These are phyloP conservation scores for Phylloporus arenicola DNA, from an alignment of 768 basidiomycete species.

Conservation along the genomic window DNA sequence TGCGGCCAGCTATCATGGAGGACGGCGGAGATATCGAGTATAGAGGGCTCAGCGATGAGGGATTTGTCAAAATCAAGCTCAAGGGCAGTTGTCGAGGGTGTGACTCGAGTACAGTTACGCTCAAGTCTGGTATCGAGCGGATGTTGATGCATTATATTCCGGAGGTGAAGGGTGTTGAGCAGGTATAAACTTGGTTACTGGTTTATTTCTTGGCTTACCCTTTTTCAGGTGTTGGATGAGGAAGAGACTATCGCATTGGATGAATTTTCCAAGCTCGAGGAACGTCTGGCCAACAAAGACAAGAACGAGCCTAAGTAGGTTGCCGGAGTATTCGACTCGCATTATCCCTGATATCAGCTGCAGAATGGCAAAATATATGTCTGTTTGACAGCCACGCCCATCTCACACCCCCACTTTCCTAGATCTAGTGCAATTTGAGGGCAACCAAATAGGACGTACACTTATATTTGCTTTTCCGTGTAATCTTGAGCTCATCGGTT, in stretches of 20 bases:
- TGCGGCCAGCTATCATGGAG: conserved; percentile 96
- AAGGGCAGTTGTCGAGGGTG: conserved; percentile 98
- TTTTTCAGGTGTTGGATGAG: conserved; percentile 70
- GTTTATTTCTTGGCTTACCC: conserved; percentile 4
- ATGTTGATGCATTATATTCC: conserved; percentile 99
- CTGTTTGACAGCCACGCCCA: conserved; percentile 38
- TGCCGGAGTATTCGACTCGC: neutral
- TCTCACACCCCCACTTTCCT: neutral
- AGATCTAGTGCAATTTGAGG: too few species aligned
- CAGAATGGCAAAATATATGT: conserved; percentile 84
- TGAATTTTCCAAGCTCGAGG: conserved; percentile 87
- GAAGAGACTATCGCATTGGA: conserved; percentile 84
- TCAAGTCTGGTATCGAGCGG: conserved; percentile 95
- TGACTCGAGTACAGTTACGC: conserved; percentile 86
- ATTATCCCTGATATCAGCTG: conserved; percentile 6
- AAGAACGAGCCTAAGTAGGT: conserved; percentile 46
- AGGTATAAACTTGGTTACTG: conserved; percentile 41
- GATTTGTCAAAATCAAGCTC: conserved; percentile 80
- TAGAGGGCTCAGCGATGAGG: conserved; percentile 80
- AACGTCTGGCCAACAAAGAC: conserved; percentile 48
- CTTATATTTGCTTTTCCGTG: neutral
- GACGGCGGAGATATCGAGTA: conserved; percentile 99
- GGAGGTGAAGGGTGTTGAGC: conserved; percentile 87
- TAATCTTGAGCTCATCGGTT: neutral
- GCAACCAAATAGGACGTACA: neutral